phyloP scores from a whole-genome alignment of 2,329 filamentous ascomycete species.

The Venturia asperata region DNA sequence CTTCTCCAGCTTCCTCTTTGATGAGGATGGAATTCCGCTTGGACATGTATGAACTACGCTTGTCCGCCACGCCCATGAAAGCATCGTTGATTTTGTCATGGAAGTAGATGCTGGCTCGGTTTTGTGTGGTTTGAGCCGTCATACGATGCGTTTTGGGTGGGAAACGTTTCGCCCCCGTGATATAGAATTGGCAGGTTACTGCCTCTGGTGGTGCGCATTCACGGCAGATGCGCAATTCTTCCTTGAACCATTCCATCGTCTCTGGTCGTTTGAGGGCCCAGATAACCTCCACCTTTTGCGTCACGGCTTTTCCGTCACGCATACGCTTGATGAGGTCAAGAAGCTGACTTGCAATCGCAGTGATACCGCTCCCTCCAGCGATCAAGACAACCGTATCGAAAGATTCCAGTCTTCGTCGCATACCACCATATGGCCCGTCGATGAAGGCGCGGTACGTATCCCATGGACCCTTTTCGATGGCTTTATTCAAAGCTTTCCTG shows the following conservation, averaged over 20 bases:
- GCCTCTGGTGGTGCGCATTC: constrained; percentile 82
- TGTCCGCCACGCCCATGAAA: constrained; percentile 77
- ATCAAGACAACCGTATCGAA: constrained; percentile 93
- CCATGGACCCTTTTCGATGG: constrained; percentile 77
- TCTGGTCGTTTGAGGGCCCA: constrained; percentile 89
- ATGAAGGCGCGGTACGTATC: constrained; percentile 89
- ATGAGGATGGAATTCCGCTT: constrained; percentile 75
- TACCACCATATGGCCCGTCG: constrained; percentile 91
- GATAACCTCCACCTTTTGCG: constrained; percentile 82
- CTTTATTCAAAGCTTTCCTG: constrained; percentile 71
- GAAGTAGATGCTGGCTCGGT: constrained; percentile 60
- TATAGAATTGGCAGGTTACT: constrained; percentile 90
- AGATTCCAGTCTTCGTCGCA: constrained; percentile 80
- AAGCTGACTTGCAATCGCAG: constrained; percentile 83
- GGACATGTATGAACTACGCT: constrained; percentile 44
- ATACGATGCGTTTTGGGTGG: constrained; percentile 28
- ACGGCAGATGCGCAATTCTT: constrained; percentile 85
- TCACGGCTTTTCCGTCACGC: constrained; percentile 89
- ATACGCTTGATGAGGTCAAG: constrained; percentile 94
- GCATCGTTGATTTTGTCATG: constrained; percentile 85
- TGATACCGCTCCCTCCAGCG: constrained; percentile 90
- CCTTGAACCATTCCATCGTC: constrained; percentile 95
- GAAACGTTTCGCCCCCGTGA: constrained; percentile 66
- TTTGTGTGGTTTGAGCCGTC: constrained; percentile 25
- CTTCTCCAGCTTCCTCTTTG: constrained; percentile 69